Base-by-base conservation (phyloP, 129 eudicot genomes). In the Kitagawia praeruptora region DNA sequence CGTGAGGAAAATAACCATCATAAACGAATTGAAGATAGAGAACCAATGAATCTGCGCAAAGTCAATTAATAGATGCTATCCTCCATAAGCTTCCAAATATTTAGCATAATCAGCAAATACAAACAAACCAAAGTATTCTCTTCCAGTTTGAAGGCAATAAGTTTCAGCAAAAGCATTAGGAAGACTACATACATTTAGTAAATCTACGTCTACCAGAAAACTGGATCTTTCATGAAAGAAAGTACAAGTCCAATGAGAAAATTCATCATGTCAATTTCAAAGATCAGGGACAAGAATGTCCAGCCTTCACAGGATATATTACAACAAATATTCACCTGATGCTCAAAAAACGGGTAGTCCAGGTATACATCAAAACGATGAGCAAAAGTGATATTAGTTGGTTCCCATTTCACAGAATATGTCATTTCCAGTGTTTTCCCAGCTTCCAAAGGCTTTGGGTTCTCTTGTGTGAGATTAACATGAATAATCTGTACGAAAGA, bases 331-430 rank as follows among this genome's bases (percentile, higher is more conserved):
- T 77, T 81, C 63, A 94, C 98, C 98, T 94, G 98, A 84, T 94
- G 98, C 86, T 94, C 98, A 80, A 94, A 94, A 69, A 94, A 94
- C 25, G 96, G 98, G 83, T 91, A 94, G 83, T 94, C 98, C 86
- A 91, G 83, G 87, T 91, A 92, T 77, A 92, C 96, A 87, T 92
- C 93, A 88, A 92, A 92, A 66, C 97, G 97, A 21, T 91, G 89
- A 51, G 89, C 90, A 88, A 90, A 92, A 25, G 96, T 81, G 83
- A 89, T 71, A 53, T 87, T 85, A 61, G 97, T 92, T 78, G 87
- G 90, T 40, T 82, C 79, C 97, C 97, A 92, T 49, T 84, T 90
- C 77, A 92, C 93, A 75, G 97, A 88, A 83, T 94, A 94, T 39
- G 98, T 89, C 98, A 94, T 87, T 81, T 90, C 93, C 79, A 89